Evolutionary conservation across 495 filamentous ascomycete species (phyloP).

Genomic region (Aspergillus asperescens): DNA sequence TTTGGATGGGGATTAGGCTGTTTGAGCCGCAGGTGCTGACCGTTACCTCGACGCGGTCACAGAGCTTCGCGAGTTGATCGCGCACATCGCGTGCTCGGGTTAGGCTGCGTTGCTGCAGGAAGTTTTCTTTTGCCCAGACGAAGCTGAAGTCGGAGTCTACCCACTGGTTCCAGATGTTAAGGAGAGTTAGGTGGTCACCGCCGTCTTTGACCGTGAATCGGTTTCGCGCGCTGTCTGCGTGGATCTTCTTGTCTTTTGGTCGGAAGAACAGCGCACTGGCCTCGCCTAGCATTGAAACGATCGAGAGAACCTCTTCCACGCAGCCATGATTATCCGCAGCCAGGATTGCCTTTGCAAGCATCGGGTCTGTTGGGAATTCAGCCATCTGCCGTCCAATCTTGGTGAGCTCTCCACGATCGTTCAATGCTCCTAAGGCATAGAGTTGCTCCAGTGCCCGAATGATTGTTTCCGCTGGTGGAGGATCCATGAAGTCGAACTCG

Average conservation of each 20-base stretch:
- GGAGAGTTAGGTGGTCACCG: conserved; percentile 81
- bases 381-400: conserved; percentile 94
- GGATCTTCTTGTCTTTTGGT: conserved; percentile 95
- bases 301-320: conserved; percentile 90
- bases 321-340: conserved; percentile 83
- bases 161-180: conserved; percentile 99
- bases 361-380: conserved; percentile 91
- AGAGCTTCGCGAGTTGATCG: conserved; percentile 90
- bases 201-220: conserved; percentile 91
- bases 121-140: conserved; percentile 91
- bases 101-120: conserved; percentile 81
- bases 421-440: conserved; percentile 85
- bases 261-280: conserved; percentile 86
- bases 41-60: conserved; percentile 84
- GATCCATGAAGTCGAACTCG: conserved; percentile 95
- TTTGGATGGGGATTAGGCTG: conserved; percentile 73
- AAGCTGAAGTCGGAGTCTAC: conserved; percentile 85
- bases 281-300: conserved; percentile 92
- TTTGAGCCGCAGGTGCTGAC: conserved; percentile 61
- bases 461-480: conserved; percentile 83
- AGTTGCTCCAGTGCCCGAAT: conserved; percentile 88
- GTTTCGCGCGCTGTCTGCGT: conserved; percentile 87
- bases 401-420: conserved; percentile 84
- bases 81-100: conserved; percentile 86
- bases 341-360: conserved; percentile 89